Evolutionary conservation across 306 rosid genomes (phyloP).

Genomic region (Begonia peltatifolia): DNA sequence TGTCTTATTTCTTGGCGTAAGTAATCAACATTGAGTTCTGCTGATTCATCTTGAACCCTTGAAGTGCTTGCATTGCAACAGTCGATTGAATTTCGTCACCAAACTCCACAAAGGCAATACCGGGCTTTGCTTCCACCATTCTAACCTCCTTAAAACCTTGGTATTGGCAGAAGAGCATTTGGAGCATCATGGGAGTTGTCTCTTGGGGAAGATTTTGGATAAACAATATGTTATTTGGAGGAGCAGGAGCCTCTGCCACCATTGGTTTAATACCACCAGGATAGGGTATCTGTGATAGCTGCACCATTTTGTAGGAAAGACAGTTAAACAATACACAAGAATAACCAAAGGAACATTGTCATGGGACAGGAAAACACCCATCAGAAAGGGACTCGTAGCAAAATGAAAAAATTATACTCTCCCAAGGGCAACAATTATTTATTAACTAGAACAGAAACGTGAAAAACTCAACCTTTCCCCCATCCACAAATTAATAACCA

Average conservation of each 20-base stretch:
- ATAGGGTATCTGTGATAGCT: constrained; percentile 60
- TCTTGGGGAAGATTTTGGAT: constrained; percentile 88
- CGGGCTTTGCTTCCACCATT: constrained; percentile 96
- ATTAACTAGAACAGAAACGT: no score
- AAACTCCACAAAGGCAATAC: constrained; percentile 92
- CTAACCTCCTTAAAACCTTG: constrained; percentile 94
- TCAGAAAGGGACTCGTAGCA: neutral
- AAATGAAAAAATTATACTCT: neutral
- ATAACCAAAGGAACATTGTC: neutral
- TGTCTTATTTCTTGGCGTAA: constrained; percentile 74
- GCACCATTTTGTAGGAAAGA: constrained; percentile 15
- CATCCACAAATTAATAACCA: no score
- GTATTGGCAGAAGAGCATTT: constrained; percentile 80
- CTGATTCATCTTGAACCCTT: constrained; percentile 85
- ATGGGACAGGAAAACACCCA: neutral
- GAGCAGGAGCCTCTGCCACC: constrained; percentile 92
- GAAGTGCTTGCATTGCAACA: constrained; percentile 83
- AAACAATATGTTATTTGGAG: constrained; percentile 69
- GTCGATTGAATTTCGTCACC: constrained; percentile 85
- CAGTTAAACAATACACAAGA: neutral
- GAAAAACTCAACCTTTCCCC: no score
- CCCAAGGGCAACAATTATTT: neutral
- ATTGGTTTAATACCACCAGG: constrained; percentile 72
- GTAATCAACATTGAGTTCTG: constrained; percentile 91
- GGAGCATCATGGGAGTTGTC: constrained; percentile 90